Percentiles rank a stretch among this genome's conserved stretches.
phyloP scores from a whole-genome alignment of 2,329 filamentous ascomycete species.

The Blastomyces gilchristii region DNA sequence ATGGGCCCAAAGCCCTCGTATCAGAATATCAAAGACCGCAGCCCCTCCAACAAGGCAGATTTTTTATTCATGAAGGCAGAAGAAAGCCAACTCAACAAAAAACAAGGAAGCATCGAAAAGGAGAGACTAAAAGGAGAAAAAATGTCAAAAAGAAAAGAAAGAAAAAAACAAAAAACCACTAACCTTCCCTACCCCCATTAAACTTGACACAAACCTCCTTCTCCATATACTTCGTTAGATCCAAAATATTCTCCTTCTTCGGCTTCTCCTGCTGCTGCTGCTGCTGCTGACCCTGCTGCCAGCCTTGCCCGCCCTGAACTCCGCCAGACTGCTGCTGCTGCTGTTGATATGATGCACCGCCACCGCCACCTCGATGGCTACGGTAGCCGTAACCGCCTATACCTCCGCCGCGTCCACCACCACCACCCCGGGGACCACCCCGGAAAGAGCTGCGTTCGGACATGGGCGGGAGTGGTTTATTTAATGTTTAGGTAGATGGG shows the following conservation, averaged over 20 bases:
- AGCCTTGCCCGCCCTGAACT: conserved; percentile 29
- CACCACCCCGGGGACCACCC: conserved; percentile 38
- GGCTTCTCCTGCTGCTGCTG: conserved; percentile 58
- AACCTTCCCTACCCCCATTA: conserved; percentile 85
- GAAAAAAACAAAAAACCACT: conserved; percentile 19
- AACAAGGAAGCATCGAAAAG: background rate
- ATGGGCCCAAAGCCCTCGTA: too few relatives aligned
- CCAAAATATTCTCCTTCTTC: conserved; percentile 98
- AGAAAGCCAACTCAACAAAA: background rate
- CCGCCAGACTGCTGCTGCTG: conserved; percentile 43
- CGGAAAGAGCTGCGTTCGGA: conserved; percentile 45
- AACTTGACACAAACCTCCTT: conserved; percentile 94
- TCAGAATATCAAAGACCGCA: too few relatives aligned
- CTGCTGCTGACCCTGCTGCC: conserved; percentile 27
- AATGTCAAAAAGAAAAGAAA: background rate
- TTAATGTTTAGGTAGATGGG: background rate
- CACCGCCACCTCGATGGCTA: conserved; percentile 38
- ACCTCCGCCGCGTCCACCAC: conserved; percentile 31
- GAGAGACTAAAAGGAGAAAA: background rate
- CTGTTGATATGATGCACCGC: conserved; percentile 11
- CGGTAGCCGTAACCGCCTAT: conserved; percentile 27
- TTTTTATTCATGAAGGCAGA: too few relatives aligned
- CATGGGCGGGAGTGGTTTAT: conserved; percentile 19
- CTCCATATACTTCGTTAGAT: conserved; percentile 92
- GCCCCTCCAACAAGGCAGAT: too few relatives aligned